Base-by-base conservation (phyloP, 169 alveolate species). In the Amoebophrya sp. region DNA sequence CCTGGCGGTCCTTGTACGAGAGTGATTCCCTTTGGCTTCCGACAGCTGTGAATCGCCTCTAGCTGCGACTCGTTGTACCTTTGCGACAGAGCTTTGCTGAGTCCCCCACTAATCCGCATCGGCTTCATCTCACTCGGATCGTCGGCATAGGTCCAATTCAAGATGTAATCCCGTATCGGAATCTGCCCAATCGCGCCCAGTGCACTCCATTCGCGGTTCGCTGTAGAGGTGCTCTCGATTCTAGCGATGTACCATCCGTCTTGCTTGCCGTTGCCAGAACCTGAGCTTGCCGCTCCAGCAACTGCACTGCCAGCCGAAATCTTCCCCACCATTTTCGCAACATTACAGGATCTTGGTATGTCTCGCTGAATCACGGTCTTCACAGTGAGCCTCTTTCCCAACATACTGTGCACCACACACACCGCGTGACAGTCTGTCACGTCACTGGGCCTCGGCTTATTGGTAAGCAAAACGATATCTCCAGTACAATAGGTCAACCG, bases 1-100 rank as follows among this genome's bases (percentile, higher is more conserved):
- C 96, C 94, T 0, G 96, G 96, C 1, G 95, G 95, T 34, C 95
- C 96, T 90, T 95, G 96, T 29, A 95, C 93, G 36, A 93, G 95
- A 10, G 96, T 95, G 91, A 95, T 78, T 38, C 96, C 96, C 38
- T 90, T 92, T 34, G 91, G 41, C 92, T 94, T 95, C n/a, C 93
- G 89, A 41, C 94, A 93, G 33, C 65, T 94, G 89, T 92, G 78
- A 23, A 95, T 91, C 89, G 96, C 95, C 6, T 93, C 91, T 92
- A 90, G 90, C 93, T 95, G 96, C 89, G 89, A 26, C 33, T 6
- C 89, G 89, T 65, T 65, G 89, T 65, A 26, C 34, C 89, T 65
- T 36, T 6, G 39, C 18, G 39, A 36, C 89, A 65, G 89, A n/a
- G 33, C 33, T 6, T 65, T 65, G 33, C n/a, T 36, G 38, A 65